phyloP scores from a whole-genome alignment of 2,329 filamentous ascomycete species.

The Talaromyces marneffei region DNA sequence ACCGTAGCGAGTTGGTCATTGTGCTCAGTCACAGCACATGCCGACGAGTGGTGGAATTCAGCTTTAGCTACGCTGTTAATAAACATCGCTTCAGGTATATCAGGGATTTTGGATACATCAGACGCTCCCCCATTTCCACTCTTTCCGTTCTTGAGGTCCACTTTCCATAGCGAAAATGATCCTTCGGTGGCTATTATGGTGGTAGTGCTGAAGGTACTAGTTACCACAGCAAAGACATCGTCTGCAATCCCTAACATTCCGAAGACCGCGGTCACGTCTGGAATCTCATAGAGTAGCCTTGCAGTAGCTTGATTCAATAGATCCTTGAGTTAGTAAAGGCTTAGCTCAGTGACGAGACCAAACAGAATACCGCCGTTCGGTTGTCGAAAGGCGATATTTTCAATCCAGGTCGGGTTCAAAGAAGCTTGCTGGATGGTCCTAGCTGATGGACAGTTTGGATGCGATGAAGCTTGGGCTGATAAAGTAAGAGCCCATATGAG shows the following conservation, averaged over 20 bases:
- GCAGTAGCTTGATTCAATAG: background rate
- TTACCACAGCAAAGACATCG: background rate
- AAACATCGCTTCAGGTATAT: conserved; percentile 22
- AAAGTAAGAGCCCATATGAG: background rate
- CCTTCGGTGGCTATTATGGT: background rate
- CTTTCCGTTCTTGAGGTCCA: background rate
- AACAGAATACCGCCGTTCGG: background rate
- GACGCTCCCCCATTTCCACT: no score
- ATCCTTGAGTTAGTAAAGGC: background rate
- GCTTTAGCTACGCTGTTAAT: conserved; percentile 34
- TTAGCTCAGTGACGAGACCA: background rate
- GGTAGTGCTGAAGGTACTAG: background rate
- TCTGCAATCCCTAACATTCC: background rate
- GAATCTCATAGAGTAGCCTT: background rate
- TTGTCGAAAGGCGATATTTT: background rate
- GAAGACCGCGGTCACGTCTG: background rate
- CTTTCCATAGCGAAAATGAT: background rate
- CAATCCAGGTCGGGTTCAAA: background rate
- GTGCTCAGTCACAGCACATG: no score
- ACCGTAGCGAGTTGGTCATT: background rate
- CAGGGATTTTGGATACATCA: background rate
- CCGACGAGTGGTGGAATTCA: background rate
- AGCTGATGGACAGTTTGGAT: background rate
- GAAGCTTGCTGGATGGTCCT: background rate
- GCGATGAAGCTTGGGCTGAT: background rate